Conservation (phyloP, 345 rosid genomes). For the Hypericum androsaemum region DNA sequence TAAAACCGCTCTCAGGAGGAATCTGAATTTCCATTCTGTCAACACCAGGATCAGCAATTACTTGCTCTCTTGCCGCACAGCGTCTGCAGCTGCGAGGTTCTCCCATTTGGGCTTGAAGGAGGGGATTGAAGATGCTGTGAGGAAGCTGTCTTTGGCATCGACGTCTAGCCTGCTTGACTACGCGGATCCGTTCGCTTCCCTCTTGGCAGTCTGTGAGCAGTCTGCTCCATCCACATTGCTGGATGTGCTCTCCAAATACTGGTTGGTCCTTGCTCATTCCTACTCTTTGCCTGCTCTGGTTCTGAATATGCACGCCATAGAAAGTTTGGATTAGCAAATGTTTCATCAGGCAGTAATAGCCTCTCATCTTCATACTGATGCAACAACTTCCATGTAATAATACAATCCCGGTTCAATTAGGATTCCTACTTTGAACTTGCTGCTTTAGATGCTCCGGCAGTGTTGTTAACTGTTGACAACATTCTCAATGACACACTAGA, state of each 20-base stretch:
- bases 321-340: neutral
- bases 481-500: no score
- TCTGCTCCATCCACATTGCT: constrained; percentile 42
- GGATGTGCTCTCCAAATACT: constrained; percentile 64
- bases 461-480: no score
- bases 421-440: no score
- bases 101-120: constrained; percentile 14
- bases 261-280: constrained; percentile 42
- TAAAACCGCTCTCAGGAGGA: constrained; percentile 16
- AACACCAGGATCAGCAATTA: constrained; percentile 22
- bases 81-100: constrained; percentile 6
- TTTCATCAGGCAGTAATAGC: neutral
- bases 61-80: constrained; percentile 16
- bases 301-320: neutral
- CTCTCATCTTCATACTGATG: no score
- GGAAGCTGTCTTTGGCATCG: constrained; percentile 59
- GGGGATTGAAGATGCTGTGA: constrained; percentile 51
- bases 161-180: constrained; percentile 31
- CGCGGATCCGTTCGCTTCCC: constrained; percentile 46
- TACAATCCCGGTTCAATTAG: no score
- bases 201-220: constrained; percentile 63
- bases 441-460: no score
- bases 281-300: neutral
- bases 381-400: no score
- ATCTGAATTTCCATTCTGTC: constrained; percentile 29